phyloP scores from a whole-genome alignment of 805 yeast genomes.

The Cyberlindnera amylophila region DNA sequence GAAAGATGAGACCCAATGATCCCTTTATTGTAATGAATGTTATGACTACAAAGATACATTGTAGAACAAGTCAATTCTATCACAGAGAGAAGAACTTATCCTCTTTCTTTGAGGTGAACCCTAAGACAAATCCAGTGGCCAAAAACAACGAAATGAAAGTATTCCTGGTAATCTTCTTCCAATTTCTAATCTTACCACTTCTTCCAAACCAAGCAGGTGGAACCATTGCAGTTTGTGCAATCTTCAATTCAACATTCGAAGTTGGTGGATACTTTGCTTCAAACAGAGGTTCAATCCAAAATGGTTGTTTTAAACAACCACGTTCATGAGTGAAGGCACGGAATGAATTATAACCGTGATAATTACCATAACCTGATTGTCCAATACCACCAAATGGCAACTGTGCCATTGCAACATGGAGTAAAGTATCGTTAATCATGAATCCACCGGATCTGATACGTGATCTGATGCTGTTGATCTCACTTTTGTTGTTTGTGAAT shows the following conservation, averaged over 20 bases:
- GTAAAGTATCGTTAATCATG: conserved; percentile 64
- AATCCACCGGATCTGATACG: conserved; percentile 48
- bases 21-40: neutral
- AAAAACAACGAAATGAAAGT: conserved; percentile 9
- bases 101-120: conserved; percentile 11
- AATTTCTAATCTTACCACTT: conserved; percentile 30
- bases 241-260: conserved; percentile 30
- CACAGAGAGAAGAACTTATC: conserved; percentile 9
- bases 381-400: conserved; percentile 95
- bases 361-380: conserved; percentile 73
- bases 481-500: conserved; percentile 46
- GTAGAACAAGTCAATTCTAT: too few species aligned
- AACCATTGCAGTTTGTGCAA: conserved; percentile 29
- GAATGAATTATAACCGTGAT: conserved; percentile 71
- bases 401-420: conserved; percentile 63
- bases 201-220: conserved; percentile 35
- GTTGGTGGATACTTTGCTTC: conserved; percentile 68
- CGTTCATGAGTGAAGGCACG: conserved; percentile 74
- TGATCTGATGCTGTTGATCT: conserved; percentile 45
- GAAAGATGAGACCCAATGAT: neutral
- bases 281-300: conserved; percentile 56
- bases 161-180: conserved; percentile 15
- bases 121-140: conserved; percentile 16
- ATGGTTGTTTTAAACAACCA: conserved; percentile 59
- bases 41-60: neutral